These are phyloP conservation scores for Nicotiana benthamiana DNA, from an alignment of 257 asterid species.

Conservation along the genomic window DNA sequence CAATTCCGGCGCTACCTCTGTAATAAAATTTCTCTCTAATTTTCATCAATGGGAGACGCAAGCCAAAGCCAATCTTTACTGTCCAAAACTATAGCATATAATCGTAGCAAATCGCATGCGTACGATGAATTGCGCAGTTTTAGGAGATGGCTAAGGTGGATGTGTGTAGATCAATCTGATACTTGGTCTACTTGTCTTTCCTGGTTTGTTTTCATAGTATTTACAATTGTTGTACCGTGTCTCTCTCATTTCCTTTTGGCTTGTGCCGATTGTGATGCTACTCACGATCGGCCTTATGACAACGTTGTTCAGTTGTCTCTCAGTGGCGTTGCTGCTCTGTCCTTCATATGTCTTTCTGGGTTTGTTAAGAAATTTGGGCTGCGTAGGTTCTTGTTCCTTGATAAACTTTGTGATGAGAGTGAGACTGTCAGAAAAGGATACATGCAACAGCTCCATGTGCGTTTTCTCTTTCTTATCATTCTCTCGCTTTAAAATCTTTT, in stretches of 20 bases:
- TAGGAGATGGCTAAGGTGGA: constrained; percentile 78
- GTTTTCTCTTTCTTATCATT: constrained; percentile 12
- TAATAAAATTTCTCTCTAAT: neutral
- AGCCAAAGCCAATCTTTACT: constrained; percentile 15
- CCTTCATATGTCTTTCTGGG: constrained; percentile 61
- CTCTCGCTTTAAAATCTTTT: neutral
- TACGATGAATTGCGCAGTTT: constrained; percentile 66
- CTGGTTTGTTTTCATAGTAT: constrained; percentile 51
- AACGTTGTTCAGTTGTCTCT: constrained; percentile 80
- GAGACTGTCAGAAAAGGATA: constrained; percentile 74
- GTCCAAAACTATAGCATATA: constrained; percentile 18
- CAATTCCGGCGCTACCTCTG: neutral
- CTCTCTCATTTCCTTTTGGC: constrained; percentile 68
- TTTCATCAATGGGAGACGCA: constrained; percentile 36
- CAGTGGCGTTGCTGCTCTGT: constrained; percentile 54
- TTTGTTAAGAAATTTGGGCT: constrained; percentile 62
- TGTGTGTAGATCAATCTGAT: constrained; percentile 84
- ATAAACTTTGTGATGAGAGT: constrained; percentile 78
- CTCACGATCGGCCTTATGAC: constrained; percentile 71
- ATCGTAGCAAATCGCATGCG: constrained; percentile 55
- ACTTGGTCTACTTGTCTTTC: constrained; percentile 51
- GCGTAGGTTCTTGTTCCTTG: constrained; percentile 71
- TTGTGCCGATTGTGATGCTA: constrained; percentile 63
- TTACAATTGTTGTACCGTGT: constrained; percentile 55
- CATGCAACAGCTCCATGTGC: constrained; percentile 58